Percentiles rank a stretch among this genome's conserved stretches.
phyloP scores from a whole-genome alignment of 805 yeast species.

The Saturnispora zaruensis region DNA sequence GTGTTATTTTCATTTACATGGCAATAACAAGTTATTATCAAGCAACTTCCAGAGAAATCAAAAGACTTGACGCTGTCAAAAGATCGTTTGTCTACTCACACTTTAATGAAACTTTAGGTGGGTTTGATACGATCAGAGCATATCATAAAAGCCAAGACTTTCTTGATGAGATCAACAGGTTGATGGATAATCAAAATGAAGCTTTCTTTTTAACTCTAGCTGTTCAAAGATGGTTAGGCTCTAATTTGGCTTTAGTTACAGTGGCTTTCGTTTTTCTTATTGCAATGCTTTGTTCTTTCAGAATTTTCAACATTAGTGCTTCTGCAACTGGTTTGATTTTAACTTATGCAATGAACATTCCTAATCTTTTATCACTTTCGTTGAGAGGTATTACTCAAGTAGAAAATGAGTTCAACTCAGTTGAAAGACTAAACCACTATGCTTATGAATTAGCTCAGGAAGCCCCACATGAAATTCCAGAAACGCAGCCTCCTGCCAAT shows the following conservation, averaged over 20 bases:
- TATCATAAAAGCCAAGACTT: conserved; percentile 38
- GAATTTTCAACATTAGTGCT: conserved; percentile 48
- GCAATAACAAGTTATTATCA: conserved; percentile 50
- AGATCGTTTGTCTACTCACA: conserved; percentile 65
- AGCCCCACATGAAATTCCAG: conserved; percentile 46
- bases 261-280: conserved; percentile 39
- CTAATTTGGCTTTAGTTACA: conserved; percentile 43
- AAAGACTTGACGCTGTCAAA: conserved; percentile 64
- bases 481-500: conserved; percentile 29
- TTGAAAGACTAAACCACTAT: conserved; percentile 62
- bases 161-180: conserved; percentile 34
- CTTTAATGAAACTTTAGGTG: conserved; percentile 61
- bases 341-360: conserved; percentile 50
- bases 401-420: conserved; percentile 76
- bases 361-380: conserved; percentile 46
- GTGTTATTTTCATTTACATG: conserved; percentile 38
- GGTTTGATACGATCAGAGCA: conserved; percentile 57
- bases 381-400: conserved; percentile 55
- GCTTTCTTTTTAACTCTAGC: conserved; percentile 51
- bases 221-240: conserved; percentile 57
- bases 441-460: conserved; percentile 58
- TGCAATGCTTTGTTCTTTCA: conserved; percentile 49
- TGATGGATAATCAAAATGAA: conserved; percentile 57
- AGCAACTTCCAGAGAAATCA: conserved; percentile 66
- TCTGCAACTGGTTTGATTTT: conserved; percentile 55